Percentiles rank a stretch among this genome's conserved stretches.
Conservation (phyloP, 1,284 basidiomycete genomes). For the Trichosporon sp. region DNA sequence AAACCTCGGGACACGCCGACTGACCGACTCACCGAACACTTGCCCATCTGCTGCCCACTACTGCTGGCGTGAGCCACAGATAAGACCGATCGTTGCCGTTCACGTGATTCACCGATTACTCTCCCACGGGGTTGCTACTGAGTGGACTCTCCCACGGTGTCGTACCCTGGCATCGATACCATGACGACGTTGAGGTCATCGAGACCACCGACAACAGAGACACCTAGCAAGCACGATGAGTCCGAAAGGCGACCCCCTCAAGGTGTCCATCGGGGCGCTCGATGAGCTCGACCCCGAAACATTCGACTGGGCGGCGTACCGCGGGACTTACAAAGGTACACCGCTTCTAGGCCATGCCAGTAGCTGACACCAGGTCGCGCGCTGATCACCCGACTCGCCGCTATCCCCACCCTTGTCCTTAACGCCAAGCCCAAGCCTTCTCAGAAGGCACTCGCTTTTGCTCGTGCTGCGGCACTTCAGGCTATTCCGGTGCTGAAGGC, state of each 20-base stretch:
- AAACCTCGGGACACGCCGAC: neutral
- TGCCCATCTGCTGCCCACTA: neutral
- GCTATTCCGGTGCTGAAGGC: slow-evolving; percentile 41
- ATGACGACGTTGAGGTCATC: slow-evolving; percentile 17
- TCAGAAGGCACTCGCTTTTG: slow-evolving; percentile 33
- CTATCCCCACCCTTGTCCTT: slow-evolving; percentile 37
- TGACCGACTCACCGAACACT: neutral
- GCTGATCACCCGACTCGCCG: slow-evolving; percentile 46
- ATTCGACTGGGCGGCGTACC: slow-evolving; percentile 41
- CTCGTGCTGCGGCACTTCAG: slow-evolving; percentile 38
- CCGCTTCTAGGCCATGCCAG: slow-evolving; percentile 1
- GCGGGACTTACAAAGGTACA: slow-evolving; percentile 47
- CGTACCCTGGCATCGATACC: neutral
- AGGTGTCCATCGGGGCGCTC: slow-evolving; percentile 20
- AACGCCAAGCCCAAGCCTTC: slow-evolving; percentile 23
- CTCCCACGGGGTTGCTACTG: neutral
- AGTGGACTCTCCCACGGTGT: neutral
- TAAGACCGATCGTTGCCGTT: neutral
- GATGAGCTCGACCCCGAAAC: slow-evolving; percentile 25
- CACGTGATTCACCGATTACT: neutral
- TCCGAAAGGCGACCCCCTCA: neutral
- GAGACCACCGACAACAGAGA: neutral
- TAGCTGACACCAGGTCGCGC: slow-evolving; percentile 43
- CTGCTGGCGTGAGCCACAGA: neutral
- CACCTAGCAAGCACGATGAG: neutral